Base-by-base conservation (phyloP, 768 basidiomycete species). In the Termitomyces sp. region DNA sequence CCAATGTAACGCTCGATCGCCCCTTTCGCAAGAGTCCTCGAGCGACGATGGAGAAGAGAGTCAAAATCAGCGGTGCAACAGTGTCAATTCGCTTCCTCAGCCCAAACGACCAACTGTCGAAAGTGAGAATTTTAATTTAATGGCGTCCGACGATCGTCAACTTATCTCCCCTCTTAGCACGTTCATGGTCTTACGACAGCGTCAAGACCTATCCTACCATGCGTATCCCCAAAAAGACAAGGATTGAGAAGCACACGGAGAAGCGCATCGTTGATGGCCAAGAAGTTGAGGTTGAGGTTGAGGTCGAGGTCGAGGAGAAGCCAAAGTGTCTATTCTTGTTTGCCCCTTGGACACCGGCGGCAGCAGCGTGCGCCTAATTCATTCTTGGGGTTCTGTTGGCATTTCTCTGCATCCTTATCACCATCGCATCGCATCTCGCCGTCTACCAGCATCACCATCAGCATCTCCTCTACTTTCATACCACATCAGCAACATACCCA, bases 121-220 rank as follows among this genome's bases (percentile, higher is more conserved):
- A 72, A 80, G 86, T 86, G 65, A 67, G 84, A 64, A 5, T 28
- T 7, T 48, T 59, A 52, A 59, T 18, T 36, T 3, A 41, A 47
- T 52, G 14, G 3, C 58, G 46, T 45, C 48, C 33, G 18, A 41
- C 18, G n/a, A 58, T 22, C 9, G 6, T 45, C 41, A 10, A 38
- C 14, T 47, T 41, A 48, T 65, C 10, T 55, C 30, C 66, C 61
- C 35, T 67, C 18, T 43, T 22, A 88, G 87, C 74, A 13, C 85
- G 86, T 30, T 84, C 88, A 2, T 89, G 86, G 87, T 88, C 87
- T 2, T 90, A 89, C 64, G 87, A 88, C 64, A 86, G 86, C 61
- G 69, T 87, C 60, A 80, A 78, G 66, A 87, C 84, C 3, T 90
- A 90, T 62, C 83, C 85, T 16, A 72, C 83, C 58, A 83, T 85